Conservation (phyloP, 257 asterid species). For the Thymus quinquecostatus region DNA sequence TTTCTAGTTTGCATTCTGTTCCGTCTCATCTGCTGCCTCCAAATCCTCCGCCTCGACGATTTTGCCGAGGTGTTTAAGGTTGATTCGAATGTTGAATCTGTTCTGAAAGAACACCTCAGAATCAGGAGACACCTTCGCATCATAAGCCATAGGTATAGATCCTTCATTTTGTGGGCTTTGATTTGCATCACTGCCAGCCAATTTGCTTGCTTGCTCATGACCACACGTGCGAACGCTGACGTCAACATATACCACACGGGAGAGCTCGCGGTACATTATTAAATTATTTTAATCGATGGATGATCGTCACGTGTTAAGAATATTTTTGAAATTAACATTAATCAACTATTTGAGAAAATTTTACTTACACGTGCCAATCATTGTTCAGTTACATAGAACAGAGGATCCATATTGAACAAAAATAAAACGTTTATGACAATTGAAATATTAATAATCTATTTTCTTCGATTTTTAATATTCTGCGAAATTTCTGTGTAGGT, state of each 20-base stretch:
- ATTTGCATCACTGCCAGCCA: slow-evolving; percentile 74
- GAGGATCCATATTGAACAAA: no score
- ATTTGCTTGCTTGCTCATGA: slow-evolving; percentile 77
- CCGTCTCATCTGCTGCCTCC: slow-evolving; percentile 85
- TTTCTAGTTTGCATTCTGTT: slow-evolving; percentile 60
- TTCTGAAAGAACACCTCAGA: slow-evolving; percentile 76
- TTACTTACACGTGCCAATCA: no score
- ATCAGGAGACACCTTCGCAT: slow-evolving; percentile 73
- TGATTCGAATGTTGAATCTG: slow-evolving; percentile 72
- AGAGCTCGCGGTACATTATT: slow-evolving; percentile 72
- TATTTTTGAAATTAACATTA: no score
- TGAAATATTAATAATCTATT: no score
- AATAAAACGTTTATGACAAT: no score
- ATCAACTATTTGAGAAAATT: no score
- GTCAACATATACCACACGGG: slow-evolving; percentile 67
- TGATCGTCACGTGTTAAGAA: no score
- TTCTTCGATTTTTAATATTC: no score
- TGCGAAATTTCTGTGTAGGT: slow-evolving; percentile 58
- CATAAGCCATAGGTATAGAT: slow-evolving; percentile 79
- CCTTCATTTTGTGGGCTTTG: slow-evolving; percentile 69
- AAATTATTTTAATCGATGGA: no score
- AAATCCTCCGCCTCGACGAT: slow-evolving; percentile 84
- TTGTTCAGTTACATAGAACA: no score
- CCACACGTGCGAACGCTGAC: slow-evolving; percentile 65
- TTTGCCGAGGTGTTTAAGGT: slow-evolving; percentile 69